phyloP scores from a whole-genome alignment of 106 monocot genomes.

The Dioscorea zingiberensis region DNA sequence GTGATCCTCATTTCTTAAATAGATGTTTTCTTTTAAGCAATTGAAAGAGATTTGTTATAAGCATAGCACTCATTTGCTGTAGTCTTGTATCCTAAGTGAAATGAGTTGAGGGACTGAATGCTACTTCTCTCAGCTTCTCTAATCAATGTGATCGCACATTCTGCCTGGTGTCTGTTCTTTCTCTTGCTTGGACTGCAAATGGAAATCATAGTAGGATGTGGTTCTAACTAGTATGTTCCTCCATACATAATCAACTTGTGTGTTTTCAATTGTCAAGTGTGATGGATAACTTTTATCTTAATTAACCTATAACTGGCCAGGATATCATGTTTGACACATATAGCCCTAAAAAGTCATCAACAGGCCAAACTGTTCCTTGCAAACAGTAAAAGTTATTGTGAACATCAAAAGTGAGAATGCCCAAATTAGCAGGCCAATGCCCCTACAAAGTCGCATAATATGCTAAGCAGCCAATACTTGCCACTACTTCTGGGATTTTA shows the following conservation, averaged over 20 bases:
- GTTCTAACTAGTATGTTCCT: not conserved
- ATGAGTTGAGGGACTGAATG: too few relatives aligned
- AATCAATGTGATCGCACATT: not conserved
- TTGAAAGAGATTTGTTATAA: not conserved
- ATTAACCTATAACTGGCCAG: conserved; percentile 21
- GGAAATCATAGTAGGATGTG: not conserved
- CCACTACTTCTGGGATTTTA: conserved; percentile 66
- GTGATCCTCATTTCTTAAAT: not conserved
- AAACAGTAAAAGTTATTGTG: conserved; percentile 59
- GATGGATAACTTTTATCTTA: conserved; percentile 11
- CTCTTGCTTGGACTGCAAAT: not conserved
- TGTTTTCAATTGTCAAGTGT: not conserved
- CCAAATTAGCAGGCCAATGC: conserved; percentile 28
- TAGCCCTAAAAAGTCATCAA: conserved; percentile 50
- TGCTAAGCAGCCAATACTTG: conserved; percentile 61
- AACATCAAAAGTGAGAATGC: conserved; percentile 42
- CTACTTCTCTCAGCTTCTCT: not conserved
- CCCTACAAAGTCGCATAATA: conserved; percentile 74
- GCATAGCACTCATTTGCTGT: not conserved
- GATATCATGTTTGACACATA: conserved; percentile 51
- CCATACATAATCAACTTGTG: not conserved
- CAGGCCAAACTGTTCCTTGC: conserved; percentile 67
- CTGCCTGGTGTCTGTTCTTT: not conserved
- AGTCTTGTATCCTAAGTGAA: not conserved
- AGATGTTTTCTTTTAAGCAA: not conserved